Base-by-base conservation (phyloP, 2,329 filamentous ascomycete species). In the Ilyonectria destructans region DNA sequence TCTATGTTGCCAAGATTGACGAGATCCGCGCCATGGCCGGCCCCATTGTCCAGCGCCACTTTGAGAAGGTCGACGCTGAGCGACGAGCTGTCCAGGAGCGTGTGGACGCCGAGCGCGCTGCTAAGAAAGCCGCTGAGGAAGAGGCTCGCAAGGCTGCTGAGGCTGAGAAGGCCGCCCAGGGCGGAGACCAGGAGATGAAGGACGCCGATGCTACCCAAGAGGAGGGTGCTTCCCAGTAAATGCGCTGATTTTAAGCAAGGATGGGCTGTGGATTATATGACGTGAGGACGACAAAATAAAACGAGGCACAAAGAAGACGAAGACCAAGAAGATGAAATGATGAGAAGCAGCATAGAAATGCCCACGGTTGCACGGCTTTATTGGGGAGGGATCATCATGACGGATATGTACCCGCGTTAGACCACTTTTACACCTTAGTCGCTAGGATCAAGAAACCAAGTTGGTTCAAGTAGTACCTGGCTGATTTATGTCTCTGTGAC, bases 1-100 rank as follows among this genome's bases (percentile, higher is more conserved):
- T 96, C 78, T 99, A 99, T 85, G 86, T 97, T 69, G 89, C 94
- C 84, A 99, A 98, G 90, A 92, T 96, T 82, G 96, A 98, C 71
- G 96, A 99, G 83, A 95, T 99, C 82, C 93, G 94, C 75, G 90
- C 93, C 74, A 89, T 97, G 77, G 93, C 95, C 54, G 96, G 95
- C 17, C 96, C 96, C 67, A 94, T 99, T 78, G 90, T 95, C 72
- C 95, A 97, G 86, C 93, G 96, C 75, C 94, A 97, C 88, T 95
- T 96, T 81, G 96, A 99, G 82, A 97, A 97, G 87, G 85, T 95
- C 71, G 94, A 98, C 83, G 90, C 91, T 69, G 94, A 98, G 84
- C 92, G 95, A 74, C 90, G 93, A 80, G 93, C 92, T 21, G 83
- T 91, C 48, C 90, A 94, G 79, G 94, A 96, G 66, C 92, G 89